Base-by-base conservation (phyloP, 1,284 basidiomycete species). In the Moesziomyces sp. region DNA sequence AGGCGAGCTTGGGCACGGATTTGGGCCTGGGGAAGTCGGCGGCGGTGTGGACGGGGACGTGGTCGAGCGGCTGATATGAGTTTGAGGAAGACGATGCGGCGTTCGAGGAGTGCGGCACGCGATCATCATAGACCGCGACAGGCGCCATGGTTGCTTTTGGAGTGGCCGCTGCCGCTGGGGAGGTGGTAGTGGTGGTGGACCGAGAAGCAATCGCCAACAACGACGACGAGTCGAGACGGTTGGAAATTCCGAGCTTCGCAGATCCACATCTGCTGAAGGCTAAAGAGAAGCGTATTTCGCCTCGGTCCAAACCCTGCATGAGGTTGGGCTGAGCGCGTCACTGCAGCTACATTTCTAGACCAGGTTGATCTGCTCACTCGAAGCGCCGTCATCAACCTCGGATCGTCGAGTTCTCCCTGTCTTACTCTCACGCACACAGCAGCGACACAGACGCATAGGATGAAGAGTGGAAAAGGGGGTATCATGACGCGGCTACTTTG, bases 1-100 rank as follows among this genome's bases (percentile, higher is more conserved):
- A 78, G 50, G 56, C 40, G 47, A 75, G 59, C 46, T 62, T 59
- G 16, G 54, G 54, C 2, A 75, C 59, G 9, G 73, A 60, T 40
- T 60, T 67, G 6, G 73, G 73, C 19, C 71, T 71, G 30, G 73
- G 73, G 13, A 66, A 71, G 23, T 75, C 73, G 21, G 47, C 49
- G 16, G 73, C 73, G 43, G 14, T 19, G 35, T 71, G 64, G 43
- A 72, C 50, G 9, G 68, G 73, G 7, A 74, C 72, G 21, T 73
- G 48, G 23, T 68, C 60, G 45, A 73, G 64, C 14, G 71, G 71
- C n/a, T 74, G 66, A 43, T 73, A 73, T 11, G 71, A 54, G 10
- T 58, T 47, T 14, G 58, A 64, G 5, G 59, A 54, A 7, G 55
- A 56, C 8, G 57, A 51, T 49, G 59, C 23, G 8, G 35, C 51